A percentile compares a stretch with the other conserved stretches of the same genome.
Conservation (phyloP, 1,139 yeast species). For the Hemisphaericaspora xylanilytica region DNA sequence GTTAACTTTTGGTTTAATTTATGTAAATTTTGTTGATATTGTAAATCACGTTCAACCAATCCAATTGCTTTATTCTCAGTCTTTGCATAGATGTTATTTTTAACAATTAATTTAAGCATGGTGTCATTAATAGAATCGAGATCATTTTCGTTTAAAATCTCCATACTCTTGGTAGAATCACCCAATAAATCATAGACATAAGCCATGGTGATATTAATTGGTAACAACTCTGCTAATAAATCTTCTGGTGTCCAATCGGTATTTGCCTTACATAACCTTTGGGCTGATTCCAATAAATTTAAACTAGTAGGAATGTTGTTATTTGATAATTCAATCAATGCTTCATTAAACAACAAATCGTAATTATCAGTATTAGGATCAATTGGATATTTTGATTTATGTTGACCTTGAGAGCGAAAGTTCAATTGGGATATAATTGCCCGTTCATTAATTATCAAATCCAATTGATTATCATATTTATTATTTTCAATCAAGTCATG, state of each 20-base stretch:
- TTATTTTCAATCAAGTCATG: slow-evolving; percentile 44
- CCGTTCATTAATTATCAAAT: slow-evolving; percentile 65
- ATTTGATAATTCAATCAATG: slow-evolving; percentile 51
- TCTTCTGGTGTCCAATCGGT: slow-evolving; percentile 39
- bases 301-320: slow-evolving; percentile 46
- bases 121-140: slow-evolving; percentile 26
- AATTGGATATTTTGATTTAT: slow-evolving; percentile 8
- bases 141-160: slow-evolving; percentile 29
- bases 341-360: slow-evolving; percentile 61
- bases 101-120: slow-evolving; percentile 31
- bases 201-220: slow-evolving; percentile 69
- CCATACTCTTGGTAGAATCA: slow-evolving; percentile 39
- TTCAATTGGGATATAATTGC: slow-evolving; percentile 63
- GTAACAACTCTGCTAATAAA: slow-evolving; percentile 49
- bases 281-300: slow-evolving; percentile 50
- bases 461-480: slow-evolving; percentile 42
- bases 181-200: slow-evolving; percentile 56
- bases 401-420: slow-evolving; percentile 12
- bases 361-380: slow-evolving; percentile 21
- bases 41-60: slow-evolving; percentile 43
- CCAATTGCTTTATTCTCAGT: slow-evolving; percentile 28
- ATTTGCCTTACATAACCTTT: slow-evolving; percentile 40
- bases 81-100: slow-evolving; percentile 32
- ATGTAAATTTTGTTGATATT: slow-evolving; percentile 38
- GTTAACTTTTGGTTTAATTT: slow-evolving; percentile 41